Base-by-base conservation (phyloP, 805 yeast species). In the Hemisphaericaspora nanyangensis region DNA sequence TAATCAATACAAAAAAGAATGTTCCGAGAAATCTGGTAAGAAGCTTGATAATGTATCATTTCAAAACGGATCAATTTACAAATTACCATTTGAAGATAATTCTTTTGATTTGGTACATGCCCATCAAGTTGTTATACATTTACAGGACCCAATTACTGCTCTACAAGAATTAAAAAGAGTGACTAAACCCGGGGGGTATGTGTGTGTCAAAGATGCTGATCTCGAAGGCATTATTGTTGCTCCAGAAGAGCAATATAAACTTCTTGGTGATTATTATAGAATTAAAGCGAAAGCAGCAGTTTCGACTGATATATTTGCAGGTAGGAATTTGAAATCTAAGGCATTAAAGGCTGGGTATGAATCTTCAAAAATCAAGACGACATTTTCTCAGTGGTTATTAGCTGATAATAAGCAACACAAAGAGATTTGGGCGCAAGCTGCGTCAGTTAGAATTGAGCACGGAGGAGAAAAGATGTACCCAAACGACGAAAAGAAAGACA, bases 61-160 rank as follows among this genome's bases (percentile, higher is more conserved):
- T 45, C 46, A 52, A 32, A 34, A 45, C 10, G 72, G 60, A 4
- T 61, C 65, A 17, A 60, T 53, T 13, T 58, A 56, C 39, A 30
- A 48, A 2, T 46, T 67, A 35, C 64, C 63, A 1, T 66, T 54
- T 45, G 51, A 50, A 4, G 70, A 68, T 42, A 49, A 60, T 32
- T 45, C 61, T 4, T 68, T 68, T 45, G 74, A 68, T 40, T 40
- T 68, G n/a, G 67, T 66, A 6, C 58, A 54, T 51, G 54, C 61
- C 15, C 69, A 61, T 40, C 72, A 65, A 40, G 72, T 68, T 2
- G 39, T 67, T 20, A 49, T 65, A 10, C 72, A 68, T 40, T 46
- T 67, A 22, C 48, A 49, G 17, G 58, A 61, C 35, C 71, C 70
- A 2, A 45, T 50, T 2, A 34, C 17, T 7, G 72, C 66, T 4